Base-by-base conservation (phyloP, 2,329 filamentous ascomycete genomes). In the Epichloe festucae region DNA sequence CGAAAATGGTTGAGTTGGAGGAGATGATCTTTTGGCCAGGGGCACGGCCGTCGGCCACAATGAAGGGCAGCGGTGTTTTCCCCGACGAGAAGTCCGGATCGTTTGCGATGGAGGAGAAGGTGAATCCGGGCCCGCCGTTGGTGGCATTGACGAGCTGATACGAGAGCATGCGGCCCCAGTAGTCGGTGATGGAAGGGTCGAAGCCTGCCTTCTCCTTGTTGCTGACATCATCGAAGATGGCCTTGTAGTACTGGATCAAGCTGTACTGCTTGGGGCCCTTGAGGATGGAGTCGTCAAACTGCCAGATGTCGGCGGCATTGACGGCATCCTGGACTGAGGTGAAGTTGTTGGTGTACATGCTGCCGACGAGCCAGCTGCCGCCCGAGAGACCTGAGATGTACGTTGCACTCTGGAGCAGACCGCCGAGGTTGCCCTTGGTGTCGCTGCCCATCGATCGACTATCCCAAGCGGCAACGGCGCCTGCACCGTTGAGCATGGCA, bases 91-190 rank as follows among this genome's bases (percentile, higher is more conserved):
- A 76, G 53, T 64, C 59, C 45, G 66, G 63, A 49, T 76, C 64
- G 43, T 71, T 58, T 68, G 65, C 70, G 59, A 73, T 72, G 3
- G 87, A 93, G 3, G 88, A 94, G 71, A 84, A 95, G 4, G 89
- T 95, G 61, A 85, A 89, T 14, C 73, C 74, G 14, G 84, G 80
- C 0, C 87, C 89, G 40, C 89, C 90, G 54, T 86, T 69, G 1
- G 75, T 76, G 5, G 79, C 85, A 62, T 91, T 86, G 63, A 95
- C 78, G 46, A 95, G 77, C 69, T 95, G 89, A 67, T 85, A 94
- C 1, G 84, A 84, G n/a, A 95, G 75, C 46, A 87, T 87, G 53
- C 89, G 84, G 31, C 87, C 87, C 85, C 89, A 95, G 66, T 89
- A 89, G 70, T 96, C 90, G 0, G 90, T 95, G 52, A 95, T 75